Base-by-base conservation (phyloP, 202 grass and related monocot genomes). In the Eragrostis tef region DNA sequence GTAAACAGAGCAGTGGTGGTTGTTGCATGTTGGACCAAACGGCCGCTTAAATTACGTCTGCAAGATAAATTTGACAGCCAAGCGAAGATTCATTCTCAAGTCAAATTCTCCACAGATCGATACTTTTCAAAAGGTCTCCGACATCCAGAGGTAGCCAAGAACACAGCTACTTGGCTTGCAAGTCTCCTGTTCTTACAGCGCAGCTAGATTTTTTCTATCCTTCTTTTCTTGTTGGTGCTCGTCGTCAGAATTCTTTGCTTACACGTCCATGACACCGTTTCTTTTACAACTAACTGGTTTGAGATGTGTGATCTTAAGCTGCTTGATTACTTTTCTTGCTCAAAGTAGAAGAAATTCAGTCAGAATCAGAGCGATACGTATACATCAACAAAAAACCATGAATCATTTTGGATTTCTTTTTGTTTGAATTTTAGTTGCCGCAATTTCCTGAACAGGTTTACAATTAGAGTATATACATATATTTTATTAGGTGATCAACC, bases 251-350 rank as follows among this genome's bases (percentile, higher is more conserved):
- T 76, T 64, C 7, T 70, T 81, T 31, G 70, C 77, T 81, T 88
- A 56, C 81, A 85, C 71, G 81, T 72, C 26, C 79, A 71, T 71
- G 74, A 3, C 68, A 53, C 12, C 64, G 5, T 51, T 64, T n/a
- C 3, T 52, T 88, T 88, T 76, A 70, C 81, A 85, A 77, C 81
- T 53, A 75, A 45, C 65, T 83, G 31, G 8, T 24, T 39, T 7
- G 17, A 56, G 47, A 39, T 44, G 14, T 53, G 13, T 49, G 12
- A 51, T 66, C 31, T 10, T 19, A 53, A 53, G 48, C n/a, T 56
- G 36, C 26, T 76, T 45, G 52, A 50, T 62, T 82, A 70, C 71
- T 54, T 77, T 87, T 71, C 34, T 44, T 62, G 21, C 69, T 53
- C 45, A 11, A 66, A 22, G 49, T 7, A 41, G 47, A 58, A 6